phyloP scores from a whole-genome alignment of 176 grass and related monocot species.

The Hordeum marinum region DNA sequence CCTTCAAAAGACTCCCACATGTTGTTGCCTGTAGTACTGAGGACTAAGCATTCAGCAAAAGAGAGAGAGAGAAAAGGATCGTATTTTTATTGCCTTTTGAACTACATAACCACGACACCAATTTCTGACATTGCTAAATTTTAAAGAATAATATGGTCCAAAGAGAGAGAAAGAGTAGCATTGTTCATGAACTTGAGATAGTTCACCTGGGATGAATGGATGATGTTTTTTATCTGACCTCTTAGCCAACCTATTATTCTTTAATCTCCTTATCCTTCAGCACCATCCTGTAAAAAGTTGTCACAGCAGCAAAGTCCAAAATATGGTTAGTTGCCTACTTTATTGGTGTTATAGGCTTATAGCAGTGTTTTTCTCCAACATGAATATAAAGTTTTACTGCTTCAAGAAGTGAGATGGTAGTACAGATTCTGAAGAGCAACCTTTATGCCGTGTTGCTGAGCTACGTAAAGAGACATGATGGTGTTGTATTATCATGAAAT shows the following conservation, averaged over 20 bases:
- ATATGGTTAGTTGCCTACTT: neutral
- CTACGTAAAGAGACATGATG: slow-evolving; percentile 1
- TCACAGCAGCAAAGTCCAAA: neutral
- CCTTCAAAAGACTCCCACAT: neutral
- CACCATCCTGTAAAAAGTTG: neutral
- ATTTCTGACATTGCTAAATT: neutral
- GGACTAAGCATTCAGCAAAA: neutral
- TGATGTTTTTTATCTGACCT: neutral
- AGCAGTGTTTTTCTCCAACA: neutral
- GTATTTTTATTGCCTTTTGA: neutral
- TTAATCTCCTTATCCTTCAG: slow-evolving; percentile 8
- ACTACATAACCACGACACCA: neutral
- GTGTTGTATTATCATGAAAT: neutral
- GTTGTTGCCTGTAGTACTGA: neutral
- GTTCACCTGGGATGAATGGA: neutral
- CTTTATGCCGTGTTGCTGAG: slow-evolving; percentile 6
- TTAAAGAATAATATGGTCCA: neutral
- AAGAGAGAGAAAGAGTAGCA: neutral
- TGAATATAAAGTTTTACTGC: neutral
- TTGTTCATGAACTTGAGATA: slow-evolving; percentile 6
- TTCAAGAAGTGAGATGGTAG: neutral
- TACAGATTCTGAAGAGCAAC: slow-evolving; percentile 5
- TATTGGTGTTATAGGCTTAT: neutral
- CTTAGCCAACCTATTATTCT: slow-evolving; percentile 2
- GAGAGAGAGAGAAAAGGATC: neutral